phyloP scores from a whole-genome alignment of 2,329 filamentous ascomycete genomes.

The Camptophora hylomeconis region DNA sequence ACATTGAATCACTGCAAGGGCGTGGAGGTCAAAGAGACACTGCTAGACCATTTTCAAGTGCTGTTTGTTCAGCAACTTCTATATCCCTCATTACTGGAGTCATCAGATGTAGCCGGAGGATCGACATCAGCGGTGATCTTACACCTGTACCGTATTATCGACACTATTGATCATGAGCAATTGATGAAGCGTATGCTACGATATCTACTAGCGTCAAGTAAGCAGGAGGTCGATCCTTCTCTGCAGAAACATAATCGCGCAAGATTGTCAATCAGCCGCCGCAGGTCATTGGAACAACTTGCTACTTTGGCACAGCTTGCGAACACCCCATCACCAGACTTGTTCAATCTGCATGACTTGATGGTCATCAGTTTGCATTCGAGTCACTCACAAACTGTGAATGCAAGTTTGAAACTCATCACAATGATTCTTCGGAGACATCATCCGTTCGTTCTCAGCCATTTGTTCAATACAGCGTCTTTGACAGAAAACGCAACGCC shows the following conservation, averaged over 20 bases:
- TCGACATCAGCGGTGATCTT: slow-evolving; percentile 93
- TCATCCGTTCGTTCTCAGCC: slow-evolving; percentile 71
- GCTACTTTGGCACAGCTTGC: slow-evolving; percentile 64
- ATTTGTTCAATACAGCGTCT: slow-evolving; percentile 45
- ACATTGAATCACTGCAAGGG: slow-evolving; percentile 92
- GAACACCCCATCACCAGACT: slow-evolving; percentile 63
- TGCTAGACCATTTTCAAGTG: slow-evolving; percentile 94
- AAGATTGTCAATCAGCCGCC: slow-evolving; percentile 50
- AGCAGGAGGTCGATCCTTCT: slow-evolving; percentile 14
- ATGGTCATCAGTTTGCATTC: slow-evolving; percentile 76
- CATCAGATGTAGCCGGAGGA: slow-evolving; percentile 90
- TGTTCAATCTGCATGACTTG: slow-evolving; percentile 90
- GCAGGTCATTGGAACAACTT: slow-evolving; percentile 79
- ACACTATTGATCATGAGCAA: slow-evolving; percentile 82
- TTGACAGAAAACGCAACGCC: slow-evolving; percentile 38
- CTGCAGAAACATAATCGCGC: slow-evolving; percentile 38
- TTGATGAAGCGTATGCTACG: slow-evolving; percentile 88
- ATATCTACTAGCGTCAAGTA: slow-evolving; percentile 65
- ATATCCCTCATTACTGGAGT: slow-evolving; percentile 92
- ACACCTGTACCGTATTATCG: slow-evolving; percentile 79
- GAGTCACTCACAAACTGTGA: slow-evolving; percentile 73
- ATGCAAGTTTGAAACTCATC: slow-evolving; percentile 75
- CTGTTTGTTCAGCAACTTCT: slow-evolving; percentile 89
- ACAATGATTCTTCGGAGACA: slow-evolving; percentile 78
- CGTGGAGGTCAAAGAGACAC: slow-evolving; percentile 76